Conservation (phyloP, 2,329 filamentous ascomycete species). For the Fusarium tjaetaba region DNA sequence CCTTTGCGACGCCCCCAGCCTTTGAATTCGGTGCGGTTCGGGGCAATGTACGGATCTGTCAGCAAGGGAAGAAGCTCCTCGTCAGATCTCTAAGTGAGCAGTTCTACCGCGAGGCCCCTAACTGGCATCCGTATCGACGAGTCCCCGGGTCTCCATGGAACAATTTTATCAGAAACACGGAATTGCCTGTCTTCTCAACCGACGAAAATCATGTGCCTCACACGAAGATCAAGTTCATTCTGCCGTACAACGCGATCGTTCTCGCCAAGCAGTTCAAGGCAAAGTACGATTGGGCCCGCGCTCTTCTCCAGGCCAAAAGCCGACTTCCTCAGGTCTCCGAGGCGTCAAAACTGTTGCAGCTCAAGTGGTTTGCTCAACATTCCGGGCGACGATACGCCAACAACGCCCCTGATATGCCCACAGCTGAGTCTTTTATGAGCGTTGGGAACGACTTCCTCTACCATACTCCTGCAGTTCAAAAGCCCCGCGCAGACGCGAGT, state of each 20-base stretch:
- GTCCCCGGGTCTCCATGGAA: conserved; percentile 41
- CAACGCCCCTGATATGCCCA: background rate
- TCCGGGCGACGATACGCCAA: background rate
- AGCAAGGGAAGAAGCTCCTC: conserved; percentile 28
- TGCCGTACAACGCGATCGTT: background rate
- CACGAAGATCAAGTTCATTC: background rate
- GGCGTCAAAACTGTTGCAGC: background rate
- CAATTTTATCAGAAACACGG: conserved; percentile 36
- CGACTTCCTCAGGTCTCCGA: background rate
- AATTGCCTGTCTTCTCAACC: conserved; percentile 1
- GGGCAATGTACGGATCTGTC: conserved; percentile 30
- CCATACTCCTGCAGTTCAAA: conserved; percentile 1
- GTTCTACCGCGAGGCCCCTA: conserved; percentile 18
- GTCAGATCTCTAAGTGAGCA: conserved; percentile 15
- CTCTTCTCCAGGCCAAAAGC: background rate
- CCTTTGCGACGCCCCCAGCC: background rate
- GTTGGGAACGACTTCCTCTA: background rate
- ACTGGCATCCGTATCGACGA: conserved; percentile 34
- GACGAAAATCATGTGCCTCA: background rate
- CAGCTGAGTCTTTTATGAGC: background rate
- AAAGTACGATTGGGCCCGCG: background rate
- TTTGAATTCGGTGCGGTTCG: conserved; percentile 37
- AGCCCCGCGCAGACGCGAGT: conserved; percentile 20
- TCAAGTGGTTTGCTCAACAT: background rate
- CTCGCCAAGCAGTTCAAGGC: background rate